phyloP scores from a whole-genome alignment of 306 rosid genomes.

The Pterocarpus macrocarpus region DNA sequence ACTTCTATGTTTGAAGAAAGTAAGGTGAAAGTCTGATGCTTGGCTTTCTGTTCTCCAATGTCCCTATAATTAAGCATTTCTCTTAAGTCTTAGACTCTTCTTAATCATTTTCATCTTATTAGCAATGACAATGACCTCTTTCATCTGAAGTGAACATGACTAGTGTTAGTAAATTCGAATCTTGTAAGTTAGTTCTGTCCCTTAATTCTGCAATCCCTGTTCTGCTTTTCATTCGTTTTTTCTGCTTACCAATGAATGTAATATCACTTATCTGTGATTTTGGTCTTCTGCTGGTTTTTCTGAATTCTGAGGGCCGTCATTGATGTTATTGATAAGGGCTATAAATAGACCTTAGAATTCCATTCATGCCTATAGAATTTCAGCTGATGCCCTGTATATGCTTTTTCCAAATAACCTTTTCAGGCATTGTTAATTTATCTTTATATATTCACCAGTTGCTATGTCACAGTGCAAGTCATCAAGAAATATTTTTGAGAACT shows the following conservation, averaged over 20 bases:
- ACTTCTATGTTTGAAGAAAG: conserved; percentile 8
- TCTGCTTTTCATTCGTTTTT: neutral
- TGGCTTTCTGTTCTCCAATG: conserved; percentile 3
- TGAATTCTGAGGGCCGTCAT: neutral
- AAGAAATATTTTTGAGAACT: neutral
- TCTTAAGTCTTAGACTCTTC: no score
- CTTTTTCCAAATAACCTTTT: neutral
- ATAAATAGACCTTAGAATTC: neutral
- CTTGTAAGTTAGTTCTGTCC: neutral
- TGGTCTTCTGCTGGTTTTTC: conserved; percentile 1
- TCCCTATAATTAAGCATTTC: neutral
- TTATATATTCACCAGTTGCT: conserved; percentile 2
- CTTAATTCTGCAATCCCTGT: neutral
- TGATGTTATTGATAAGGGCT: conserved; percentile 1
- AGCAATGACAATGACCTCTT: no score
- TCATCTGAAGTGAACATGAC: no score
- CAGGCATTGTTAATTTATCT: conserved; percentile 9
- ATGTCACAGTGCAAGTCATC: neutral
- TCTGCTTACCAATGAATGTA: neutral
- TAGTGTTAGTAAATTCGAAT: neutral
- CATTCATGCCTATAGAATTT: neutral
- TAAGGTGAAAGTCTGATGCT: conserved; percentile 4
- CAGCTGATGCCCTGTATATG: conserved; percentile 3
- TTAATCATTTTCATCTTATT: no score
- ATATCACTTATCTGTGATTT: neutral